Evolutionary conservation across 192 early-diverging fungal species (phyloP).

Genomic region (Podila minutissima): DNA sequence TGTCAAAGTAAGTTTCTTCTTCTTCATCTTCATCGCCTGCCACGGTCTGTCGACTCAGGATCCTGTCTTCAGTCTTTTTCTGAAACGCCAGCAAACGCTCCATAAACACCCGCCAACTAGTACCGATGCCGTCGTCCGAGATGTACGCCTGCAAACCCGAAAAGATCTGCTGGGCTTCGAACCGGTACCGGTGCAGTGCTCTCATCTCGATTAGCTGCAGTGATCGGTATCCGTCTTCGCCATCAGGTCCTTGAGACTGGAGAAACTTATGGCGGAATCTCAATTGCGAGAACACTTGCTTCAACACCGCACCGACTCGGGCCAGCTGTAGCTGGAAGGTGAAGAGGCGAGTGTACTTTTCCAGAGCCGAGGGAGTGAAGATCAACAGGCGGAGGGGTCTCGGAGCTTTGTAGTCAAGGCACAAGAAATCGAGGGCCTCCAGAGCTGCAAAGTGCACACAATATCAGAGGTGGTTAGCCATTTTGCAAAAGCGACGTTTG

Average conservation of each 20-base stretch:
- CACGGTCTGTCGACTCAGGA: conserved; percentile 3
- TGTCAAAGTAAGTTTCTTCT: not conserved
- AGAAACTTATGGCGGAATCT: conserved; percentile 23
- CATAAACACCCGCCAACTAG: conserved; percentile 59
- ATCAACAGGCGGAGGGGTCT: conserved; percentile 58
- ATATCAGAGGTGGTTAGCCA: too few species aligned
- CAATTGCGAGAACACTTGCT: conserved; percentile 45
- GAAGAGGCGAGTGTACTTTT: conserved; percentile 62
- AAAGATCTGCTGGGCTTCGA: conserved; percentile 61
- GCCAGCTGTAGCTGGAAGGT: conserved; percentile 56
- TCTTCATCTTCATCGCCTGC: conserved; percentile 14
- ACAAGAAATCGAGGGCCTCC: conserved; percentile 63
- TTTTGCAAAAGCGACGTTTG: too few species aligned
- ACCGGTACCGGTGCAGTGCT: conserved; percentile 54
- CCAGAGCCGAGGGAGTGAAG: conserved; percentile 38
- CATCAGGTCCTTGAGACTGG: not conserved
- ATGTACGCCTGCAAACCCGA: conserved; percentile 56
- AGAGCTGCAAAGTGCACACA: conserved; percentile 17
- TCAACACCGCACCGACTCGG: conserved; percentile 42
- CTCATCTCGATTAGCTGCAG: conserved; percentile 14
- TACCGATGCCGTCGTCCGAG: conserved; percentile 50
- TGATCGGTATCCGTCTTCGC: not conserved
- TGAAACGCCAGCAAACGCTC: conserved; percentile 23
- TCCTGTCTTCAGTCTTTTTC: conserved; percentile 26
- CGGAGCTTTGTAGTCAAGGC: conserved; percentile 55